Percentiles rank a stretch among this genome's conserved stretches.
phyloP scores from a whole-genome alignment of 352 stramenopile species.

The Labyrinthula sp. region DNA sequence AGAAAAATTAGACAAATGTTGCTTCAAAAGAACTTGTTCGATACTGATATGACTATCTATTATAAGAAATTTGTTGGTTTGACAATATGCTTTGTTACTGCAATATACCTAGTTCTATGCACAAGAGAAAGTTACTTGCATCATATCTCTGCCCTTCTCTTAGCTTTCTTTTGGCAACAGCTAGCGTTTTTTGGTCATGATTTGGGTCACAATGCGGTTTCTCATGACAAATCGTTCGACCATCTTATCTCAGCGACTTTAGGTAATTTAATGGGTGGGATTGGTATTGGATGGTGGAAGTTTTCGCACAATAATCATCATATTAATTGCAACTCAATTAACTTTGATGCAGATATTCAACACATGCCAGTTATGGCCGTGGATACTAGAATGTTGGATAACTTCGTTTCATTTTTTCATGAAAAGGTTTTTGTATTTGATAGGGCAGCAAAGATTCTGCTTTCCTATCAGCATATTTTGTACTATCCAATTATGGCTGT shows the following conservation, averaged over 20 bases:
- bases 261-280: constrained; percentile 37
- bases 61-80: constrained; percentile 31
- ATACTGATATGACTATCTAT: constrained; percentile 39
- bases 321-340: constrained; percentile 44
- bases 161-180: constrained; percentile 54
- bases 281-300: constrained; percentile 53
- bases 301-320: constrained; percentile 53
- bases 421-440: constrained; percentile 37
- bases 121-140: constrained; percentile 32
- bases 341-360: constrained; percentile 57
- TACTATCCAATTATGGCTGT: constrained; percentile 55
- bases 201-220: constrained; percentile 43
- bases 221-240: constrained; percentile 38
- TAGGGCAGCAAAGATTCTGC: constrained; percentile 37
- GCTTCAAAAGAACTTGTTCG: constrained; percentile 40
- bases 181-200: constrained; percentile 53
- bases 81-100: constrained; percentile 23
- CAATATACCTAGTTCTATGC: constrained; percentile 32
- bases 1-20: constrained; percentile 38
- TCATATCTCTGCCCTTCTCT: constrained; percentile 35
- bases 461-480: constrained; percentile 48
- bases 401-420: constrained; percentile 44
- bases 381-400: constrained; percentile 38
- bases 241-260: constrained; percentile 35
- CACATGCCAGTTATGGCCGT: constrained; percentile 51